These are phyloP conservation scores for Saccharum spontaneum DNA, from an alignment of 176 grass and related monocot genomes.

Conservation along the genomic window DNA sequence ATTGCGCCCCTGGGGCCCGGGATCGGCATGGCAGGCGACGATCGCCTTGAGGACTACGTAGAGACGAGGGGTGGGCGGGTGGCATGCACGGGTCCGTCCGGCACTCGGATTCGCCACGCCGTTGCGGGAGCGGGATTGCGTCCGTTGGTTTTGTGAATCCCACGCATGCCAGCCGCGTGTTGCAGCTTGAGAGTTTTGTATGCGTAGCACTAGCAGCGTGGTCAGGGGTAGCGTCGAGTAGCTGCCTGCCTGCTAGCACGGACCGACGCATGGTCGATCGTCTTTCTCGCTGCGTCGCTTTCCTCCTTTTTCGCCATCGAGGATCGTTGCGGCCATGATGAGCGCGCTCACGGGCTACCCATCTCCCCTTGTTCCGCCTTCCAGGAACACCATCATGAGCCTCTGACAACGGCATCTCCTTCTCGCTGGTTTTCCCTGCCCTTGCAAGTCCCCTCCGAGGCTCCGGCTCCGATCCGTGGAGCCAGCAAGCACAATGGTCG, in stretches of 20 bases:
- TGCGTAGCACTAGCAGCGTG: background rate
- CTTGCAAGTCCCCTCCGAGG: background rate
- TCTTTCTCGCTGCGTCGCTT: slow-evolving; percentile 8
- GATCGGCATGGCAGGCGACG: background rate
- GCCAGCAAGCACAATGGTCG: background rate
- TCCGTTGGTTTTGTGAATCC: background rate
- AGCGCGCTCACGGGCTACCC: slow-evolving; percentile 21
- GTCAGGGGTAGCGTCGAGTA: too few relatives aligned
- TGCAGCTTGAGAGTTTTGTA: background rate
- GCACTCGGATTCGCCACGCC: background rate
- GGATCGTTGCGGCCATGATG: slow-evolving; percentile 35
- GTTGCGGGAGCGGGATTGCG: background rate
- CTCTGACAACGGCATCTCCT: slow-evolving; percentile 6
- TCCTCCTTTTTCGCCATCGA: slow-evolving; percentile 24
- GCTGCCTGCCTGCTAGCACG: background rate
- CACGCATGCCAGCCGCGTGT: too few relatives aligned
- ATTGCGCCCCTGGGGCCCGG: background rate
- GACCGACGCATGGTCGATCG: background rate
- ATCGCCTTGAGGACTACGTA: background rate
- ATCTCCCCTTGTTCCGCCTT: slow-evolving; percentile 22
- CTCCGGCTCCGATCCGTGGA: background rate
- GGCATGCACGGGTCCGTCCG: background rate
- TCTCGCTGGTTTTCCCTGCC: background rate
- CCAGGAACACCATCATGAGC: slow-evolving; percentile 28
- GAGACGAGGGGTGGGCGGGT: background rate